Percentiles rank a stretch among this genome's conserved stretches.
These are phyloP conservation scores for Ogataea pilisensis DNA, from an alignment of 805 yeast species.

Conservation along the genomic window DNA sequence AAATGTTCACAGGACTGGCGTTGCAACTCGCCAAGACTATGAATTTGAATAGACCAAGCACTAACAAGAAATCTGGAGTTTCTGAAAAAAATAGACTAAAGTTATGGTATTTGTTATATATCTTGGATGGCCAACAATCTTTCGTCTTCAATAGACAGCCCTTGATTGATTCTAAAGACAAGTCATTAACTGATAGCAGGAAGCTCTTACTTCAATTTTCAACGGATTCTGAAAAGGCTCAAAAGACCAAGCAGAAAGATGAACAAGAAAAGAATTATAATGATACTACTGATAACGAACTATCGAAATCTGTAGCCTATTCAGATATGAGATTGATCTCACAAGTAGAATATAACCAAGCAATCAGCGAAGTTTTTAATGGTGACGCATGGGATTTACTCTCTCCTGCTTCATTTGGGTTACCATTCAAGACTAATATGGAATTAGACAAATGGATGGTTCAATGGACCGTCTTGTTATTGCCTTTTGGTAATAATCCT, in stretches of 20 bases:
- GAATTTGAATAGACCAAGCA: conserved; percentile 34
- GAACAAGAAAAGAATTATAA: conserved; percentile 3
- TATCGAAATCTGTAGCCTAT: conserved; percentile 15
- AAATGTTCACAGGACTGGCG: conserved; percentile 64
- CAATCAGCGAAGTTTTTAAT: conserved; percentile 50
- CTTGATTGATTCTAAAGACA: conserved; percentile 45
- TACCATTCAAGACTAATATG: conserved; percentile 62
- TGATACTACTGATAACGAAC: neutral
- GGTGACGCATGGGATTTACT: conserved; percentile 60
- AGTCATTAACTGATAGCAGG: conserved; percentile 39
- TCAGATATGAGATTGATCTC: conserved; percentile 59
- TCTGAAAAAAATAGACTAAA: conserved; percentile 45
- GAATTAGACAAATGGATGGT: conserved; percentile 78
- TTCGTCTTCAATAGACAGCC: conserved; percentile 56
- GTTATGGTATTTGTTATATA: conserved; percentile 63
- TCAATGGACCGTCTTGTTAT: conserved; percentile 66
- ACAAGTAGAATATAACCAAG: conserved; percentile 65
- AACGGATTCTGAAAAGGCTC: neutral
- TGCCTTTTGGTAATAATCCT: conserved; percentile 49
- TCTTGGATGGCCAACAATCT: conserved; percentile 67
- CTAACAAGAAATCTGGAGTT: conserved; percentile 15
- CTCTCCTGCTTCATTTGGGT: conserved; percentile 58
- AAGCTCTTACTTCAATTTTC: conserved; percentile 29
- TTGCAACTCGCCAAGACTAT: conserved; percentile 59
- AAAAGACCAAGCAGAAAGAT: too few relatives aligned